Evolutionary conservation across 371 early-diverging fungal species (phyloP).

Genomic region (Batkoa obscura): DNA sequence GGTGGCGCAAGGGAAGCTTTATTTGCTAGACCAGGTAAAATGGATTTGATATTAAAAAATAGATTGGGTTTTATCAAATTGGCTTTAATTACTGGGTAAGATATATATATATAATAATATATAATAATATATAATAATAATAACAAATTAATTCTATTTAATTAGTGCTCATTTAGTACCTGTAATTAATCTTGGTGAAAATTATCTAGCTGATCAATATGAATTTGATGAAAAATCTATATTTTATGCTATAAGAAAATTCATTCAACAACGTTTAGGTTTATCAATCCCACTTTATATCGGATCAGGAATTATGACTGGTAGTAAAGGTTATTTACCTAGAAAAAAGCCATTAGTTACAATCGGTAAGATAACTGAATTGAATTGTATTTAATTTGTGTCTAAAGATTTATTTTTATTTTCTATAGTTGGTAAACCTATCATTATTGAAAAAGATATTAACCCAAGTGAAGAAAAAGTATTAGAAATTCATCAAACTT

Average conservation of each 20-base stretch:
- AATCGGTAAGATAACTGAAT: background rate
- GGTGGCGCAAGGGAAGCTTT: slow-evolving; percentile 67
- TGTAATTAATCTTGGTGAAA: slow-evolving; percentile 63
- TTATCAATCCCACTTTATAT: slow-evolving; percentile 34
- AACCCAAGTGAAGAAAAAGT: background rate
- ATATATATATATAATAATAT: background rate
- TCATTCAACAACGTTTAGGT: slow-evolving; percentile 7
- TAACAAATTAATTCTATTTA: background rate
- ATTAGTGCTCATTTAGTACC: slow-evolving; percentile 43
- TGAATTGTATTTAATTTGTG: background rate
- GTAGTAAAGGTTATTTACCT: slow-evolving; percentile 1
- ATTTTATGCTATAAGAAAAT: slow-evolving; percentile 1
- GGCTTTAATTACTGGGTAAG: slow-evolving; percentile 46
- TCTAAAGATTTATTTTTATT: background rate
- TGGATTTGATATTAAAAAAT: slow-evolving; percentile 42
- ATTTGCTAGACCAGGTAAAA: slow-evolving; percentile 35
- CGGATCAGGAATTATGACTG: slow-evolving; percentile 40
- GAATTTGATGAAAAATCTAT: slow-evolving; percentile 1
- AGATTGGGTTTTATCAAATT: slow-evolving; percentile 65
- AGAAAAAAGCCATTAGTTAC: background rate
- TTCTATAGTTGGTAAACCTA: slow-evolving; percentile 1
- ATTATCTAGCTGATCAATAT: slow-evolving; percentile 42
- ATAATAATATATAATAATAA: background rate
- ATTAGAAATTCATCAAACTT: background rate
- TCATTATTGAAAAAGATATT: background rate